Base-by-base conservation (phyloP, 2,329 filamentous ascomycete species). In the Periglandula ipomoeae region DNA sequence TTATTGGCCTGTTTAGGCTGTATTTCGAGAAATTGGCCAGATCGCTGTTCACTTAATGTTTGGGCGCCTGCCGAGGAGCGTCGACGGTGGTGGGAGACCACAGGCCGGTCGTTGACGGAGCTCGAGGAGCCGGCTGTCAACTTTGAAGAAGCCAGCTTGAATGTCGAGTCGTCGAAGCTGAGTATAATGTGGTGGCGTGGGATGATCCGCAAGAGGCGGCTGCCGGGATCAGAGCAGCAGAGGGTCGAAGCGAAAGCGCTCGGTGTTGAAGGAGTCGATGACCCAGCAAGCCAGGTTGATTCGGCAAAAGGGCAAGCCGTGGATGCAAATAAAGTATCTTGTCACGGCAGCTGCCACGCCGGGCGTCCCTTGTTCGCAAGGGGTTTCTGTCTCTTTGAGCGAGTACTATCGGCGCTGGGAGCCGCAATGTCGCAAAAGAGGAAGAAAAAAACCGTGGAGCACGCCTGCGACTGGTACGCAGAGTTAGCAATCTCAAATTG, bases 121-220 rank as follows among this genome's bases (percentile, higher is more conserved):
- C 66, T 69, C 66, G 78, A 79, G 52, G 78, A 75, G 62, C 75
- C 75, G 57, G 71, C 68, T 58, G 68, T 63, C 55, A 67, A 63
- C 54, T 66, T 70, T 68, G 68, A 63, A 57, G 72, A 69, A 67
- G 74, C 76, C 76, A 81, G 72, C 57, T 68, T 74, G 66, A 56
- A 53, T 56, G 55, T 52, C 53, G 45, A 45, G 48, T 43, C 55
- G 52, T 51, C 49, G 54, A 52, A 50, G n/a, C 26, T 23, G 47
- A 32, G 10, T 39, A 48, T 19, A 44, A 23, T 10, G n/a, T 39
- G 43, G 42, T 47, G 30, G 32, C 7, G 30, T 13, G 37, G 19
- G 17, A 17, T 27, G 44, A 23, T 44, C 3, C 23, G 39, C 37
- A 20, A 38, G 17, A 47, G 30, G 22, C 45, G 48, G 44, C 40